phyloP scores from a whole-genome alignment of 805 yeast species.

The Candida lessepsii region DNA sequence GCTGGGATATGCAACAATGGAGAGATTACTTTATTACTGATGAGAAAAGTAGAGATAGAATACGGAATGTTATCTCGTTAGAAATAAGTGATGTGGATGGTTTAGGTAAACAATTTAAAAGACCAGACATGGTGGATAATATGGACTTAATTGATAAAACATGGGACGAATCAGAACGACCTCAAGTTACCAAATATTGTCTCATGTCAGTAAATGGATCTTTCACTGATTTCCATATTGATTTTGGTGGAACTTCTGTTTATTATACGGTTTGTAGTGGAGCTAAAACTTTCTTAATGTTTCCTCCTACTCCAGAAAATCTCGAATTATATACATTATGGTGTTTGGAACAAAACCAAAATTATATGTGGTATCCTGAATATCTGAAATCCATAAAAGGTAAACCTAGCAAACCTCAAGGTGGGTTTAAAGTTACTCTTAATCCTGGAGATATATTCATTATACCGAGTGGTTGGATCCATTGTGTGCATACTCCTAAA shows the following conservation, averaged over 20 bases:
- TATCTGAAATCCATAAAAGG: constrained; percentile 32
- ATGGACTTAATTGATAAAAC: constrained; percentile 68
- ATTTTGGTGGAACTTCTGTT: constrained; percentile 90
- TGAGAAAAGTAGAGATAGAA: constrained; percentile 53
- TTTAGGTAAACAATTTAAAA: constrained; percentile 45
- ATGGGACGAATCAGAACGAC: constrained; percentile 52
- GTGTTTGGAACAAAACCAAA: constrained; percentile 68
- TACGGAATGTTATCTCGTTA: constrained; percentile 76
- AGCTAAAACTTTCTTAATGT: constrained; percentile 67
- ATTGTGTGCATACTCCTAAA: constrained; percentile 78
- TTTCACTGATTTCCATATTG: constrained; percentile 88
- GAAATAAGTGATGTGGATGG: constrained; percentile 63
- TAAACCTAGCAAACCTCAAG: constrained; percentile 25
- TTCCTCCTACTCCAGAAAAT: constrained; percentile 71
- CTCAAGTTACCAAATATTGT: constrained; percentile 73
- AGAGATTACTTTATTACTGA: constrained; percentile 59
- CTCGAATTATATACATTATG: constrained; percentile 63
- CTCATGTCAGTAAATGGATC: constrained; percentile 81
- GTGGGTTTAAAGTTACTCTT: constrained; percentile 55
- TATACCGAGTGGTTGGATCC: constrained; percentile 93
- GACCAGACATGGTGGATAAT: constrained; percentile 67
- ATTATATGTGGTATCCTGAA: constrained; percentile 63
- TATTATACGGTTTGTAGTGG: constrained; percentile 84
- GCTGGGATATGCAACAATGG: constrained; percentile 77
- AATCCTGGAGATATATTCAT: constrained; percentile 70